Evolutionary conservation across 2,329 filamentous ascomycete genomes (phyloP), one percentile per base, ranked within the genome.

Genomic region (Neoascochyta sp.): DNA sequence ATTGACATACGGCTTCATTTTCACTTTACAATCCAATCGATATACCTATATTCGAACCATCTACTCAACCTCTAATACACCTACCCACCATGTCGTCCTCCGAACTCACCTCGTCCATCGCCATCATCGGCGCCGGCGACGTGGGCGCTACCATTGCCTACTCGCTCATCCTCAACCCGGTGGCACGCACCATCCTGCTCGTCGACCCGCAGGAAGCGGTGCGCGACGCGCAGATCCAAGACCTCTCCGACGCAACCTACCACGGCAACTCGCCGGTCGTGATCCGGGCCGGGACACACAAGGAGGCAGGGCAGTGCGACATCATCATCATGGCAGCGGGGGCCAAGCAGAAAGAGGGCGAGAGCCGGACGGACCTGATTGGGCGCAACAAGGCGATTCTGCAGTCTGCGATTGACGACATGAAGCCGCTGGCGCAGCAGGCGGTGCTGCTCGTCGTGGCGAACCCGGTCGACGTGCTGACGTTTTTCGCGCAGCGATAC

Each of bases 61-160:
- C 20, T 6, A 10, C n/a, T 21, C 9, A 22, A 22, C 24, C 20
- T n/a, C 22, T 4, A 10, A n/a, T 10, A 5, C 11, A 7, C 13
- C 9, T 15, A 24, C n/a, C 29, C 29, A 29, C 0, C 15, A 49
- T 46, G 40, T 23, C 41, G 20, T 27, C 36, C 22, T 9, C 45
- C 5, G 48, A 48, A 18, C 35, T 37, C 24, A 51, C 47, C 5
- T 47, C 43, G 8, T 37, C 39, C 7, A 45, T 51, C 7, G 47
- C 47, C 32, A 42, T 51, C 10, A 36, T 49, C 27, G 45, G 47
- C 26, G 47, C 47, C 7, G 47, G 47, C 18, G 41, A 49, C 26
- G 47, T 51, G 5, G 47, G 47, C 16, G 43, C 47, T 4, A 51
- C 47, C 0, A 47, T 51, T 9, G 45, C 47, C 12, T 49, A 45